These are phyloP conservation scores for Metschnikowia anglica DNA, from an alignment of 805 yeast genomes.

Conservation along the genomic window DNA sequence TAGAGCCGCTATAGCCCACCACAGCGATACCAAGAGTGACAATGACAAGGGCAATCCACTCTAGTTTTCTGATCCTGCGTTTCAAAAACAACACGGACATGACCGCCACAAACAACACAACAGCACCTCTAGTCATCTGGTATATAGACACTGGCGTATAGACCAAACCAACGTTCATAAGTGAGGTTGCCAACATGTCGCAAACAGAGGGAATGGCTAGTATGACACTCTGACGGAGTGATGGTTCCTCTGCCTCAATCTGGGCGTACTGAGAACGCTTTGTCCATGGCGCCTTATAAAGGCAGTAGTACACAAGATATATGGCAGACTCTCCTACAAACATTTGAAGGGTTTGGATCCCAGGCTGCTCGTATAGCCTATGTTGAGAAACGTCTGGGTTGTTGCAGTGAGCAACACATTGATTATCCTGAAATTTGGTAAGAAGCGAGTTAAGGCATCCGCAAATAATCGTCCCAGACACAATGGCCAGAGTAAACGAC, in stretches of 20 bases:
- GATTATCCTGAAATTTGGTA: slow-evolving; percentile 75
- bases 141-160: slow-evolving; percentile 77
- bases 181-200: slow-evolving; percentile 71
- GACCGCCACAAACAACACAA: slow-evolving; percentile 72
- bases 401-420: slow-evolving; percentile 59
- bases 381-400: slow-evolving; percentile 43
- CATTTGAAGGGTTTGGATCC: slow-evolving; percentile 77
- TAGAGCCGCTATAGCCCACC: slow-evolving; percentile 70
- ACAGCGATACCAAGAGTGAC: slow-evolving; percentile 68
- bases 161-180: slow-evolving; percentile 71
- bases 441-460: slow-evolving; percentile 74
- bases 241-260: slow-evolving; percentile 11
- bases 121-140: slow-evolving; percentile 83
- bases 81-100: slow-evolving; percentile 63
- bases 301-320: slow-evolving; percentile 39
- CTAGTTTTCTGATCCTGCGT: slow-evolving; percentile 53
- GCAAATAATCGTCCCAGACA: slow-evolving; percentile 57
- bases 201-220: slow-evolving; percentile 64
- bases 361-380: slow-evolving; percentile 69
- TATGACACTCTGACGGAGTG: slow-evolving; percentile 13
- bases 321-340: slow-evolving; percentile 67
- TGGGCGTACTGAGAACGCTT: slow-evolving; percentile 14
- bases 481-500: slow-evolving; percentile 20
- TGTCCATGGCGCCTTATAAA: slow-evolving; percentile 23
- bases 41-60: slow-evolving; percentile 66